Base-by-base conservation (phyloP, 768 basidiomycete genomes). In the Boletus coccyginus region DNA sequence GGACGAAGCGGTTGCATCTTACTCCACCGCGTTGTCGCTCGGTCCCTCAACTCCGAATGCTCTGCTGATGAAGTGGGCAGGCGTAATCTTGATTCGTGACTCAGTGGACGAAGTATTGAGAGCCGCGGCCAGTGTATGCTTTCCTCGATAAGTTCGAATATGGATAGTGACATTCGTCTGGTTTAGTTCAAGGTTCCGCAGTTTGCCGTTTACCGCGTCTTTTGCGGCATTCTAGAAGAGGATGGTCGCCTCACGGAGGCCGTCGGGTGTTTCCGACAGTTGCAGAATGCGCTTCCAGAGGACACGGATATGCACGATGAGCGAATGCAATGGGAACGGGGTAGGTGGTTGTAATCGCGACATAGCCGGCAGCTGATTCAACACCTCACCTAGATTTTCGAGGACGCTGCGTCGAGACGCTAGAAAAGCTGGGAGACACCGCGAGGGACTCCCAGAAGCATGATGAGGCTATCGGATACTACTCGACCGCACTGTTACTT, bases 101-200 rank as follows among this genome's bases (percentile, higher is more conserved):
- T 19, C 57, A 12, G 33, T 5, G 1, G 11, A 39, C 16, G 35
- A 59, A 24, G 29, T 11, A 7, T 12, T 42, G n/a, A 6, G 2
- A 32, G 21, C 10, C 6, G 47, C 51, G 6, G 1, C 38, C 32
- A 38, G 36, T 51, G 58, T 57, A 57, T 32, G 41, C 14, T 35
- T 35, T 17, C 3, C 10, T 2, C 35, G 12, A 21, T 5, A 12
- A 17, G 5, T 32, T 12, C n/a, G 27, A 13, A 32, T 9, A 27
- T 1, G 2, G 16, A n/a, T 8, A 3, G 8, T 12, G 17, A 42
- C 13, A 0, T 2, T 19, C 8, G 24, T 17, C 17, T 6, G 19
- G 9, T 6, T 32, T 24, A 59, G 58, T 58, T 59, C 46, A 35
- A 48, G 10, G 14, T 53, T 31, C 44, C 59, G 1, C 21, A 5